phyloP scores from a whole-genome alignment of 257 asterid species.

The Voacanga thouarsii region DNA sequence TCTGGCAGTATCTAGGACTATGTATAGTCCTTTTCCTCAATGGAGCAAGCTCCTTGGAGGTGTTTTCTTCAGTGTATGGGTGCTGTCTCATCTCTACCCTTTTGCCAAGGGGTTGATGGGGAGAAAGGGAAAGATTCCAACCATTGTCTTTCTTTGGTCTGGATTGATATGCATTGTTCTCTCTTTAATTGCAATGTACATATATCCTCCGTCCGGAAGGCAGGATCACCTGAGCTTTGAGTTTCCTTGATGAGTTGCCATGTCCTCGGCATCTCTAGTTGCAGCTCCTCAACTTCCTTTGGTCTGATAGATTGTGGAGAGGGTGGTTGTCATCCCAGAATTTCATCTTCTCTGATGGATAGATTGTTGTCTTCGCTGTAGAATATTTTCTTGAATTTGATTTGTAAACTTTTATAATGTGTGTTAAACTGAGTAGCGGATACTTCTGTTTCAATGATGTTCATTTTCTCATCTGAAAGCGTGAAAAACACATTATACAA shows the following conservation, averaged over 20 bases:
- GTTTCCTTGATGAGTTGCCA: conserved; percentile 32
- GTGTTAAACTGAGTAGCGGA: no score
- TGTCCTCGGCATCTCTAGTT: conserved; percentile 17
- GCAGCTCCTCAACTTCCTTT: neutral
- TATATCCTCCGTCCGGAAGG: conserved; percentile 63
- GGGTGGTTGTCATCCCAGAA: neutral
- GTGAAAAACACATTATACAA: no score
- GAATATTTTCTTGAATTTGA: conserved; percentile 12
- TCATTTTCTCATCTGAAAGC: no score
- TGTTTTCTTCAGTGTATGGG: conserved; percentile 91
- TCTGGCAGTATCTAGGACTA: conserved; percentile 67
- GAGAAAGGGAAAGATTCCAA: conserved; percentile 72
- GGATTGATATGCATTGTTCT: conserved; percentile 74
- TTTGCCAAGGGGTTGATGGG: conserved; percentile 93
- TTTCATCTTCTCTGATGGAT: neutral
- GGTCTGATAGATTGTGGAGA: neutral
- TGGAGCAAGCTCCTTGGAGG: conserved; percentile 89
- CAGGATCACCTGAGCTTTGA: conserved; percentile 27
- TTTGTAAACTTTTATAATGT: conserved; percentile 8
- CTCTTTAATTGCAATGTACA: conserved; percentile 63
- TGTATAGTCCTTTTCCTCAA: conserved; percentile 73
- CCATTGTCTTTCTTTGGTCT: conserved; percentile 85
- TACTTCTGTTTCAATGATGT: no score
- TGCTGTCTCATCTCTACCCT: conserved; percentile 82
- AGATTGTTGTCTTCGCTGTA: neutral